Conservation (phyloP, 257 asterid genomes). For the Plantago major region DNA sequence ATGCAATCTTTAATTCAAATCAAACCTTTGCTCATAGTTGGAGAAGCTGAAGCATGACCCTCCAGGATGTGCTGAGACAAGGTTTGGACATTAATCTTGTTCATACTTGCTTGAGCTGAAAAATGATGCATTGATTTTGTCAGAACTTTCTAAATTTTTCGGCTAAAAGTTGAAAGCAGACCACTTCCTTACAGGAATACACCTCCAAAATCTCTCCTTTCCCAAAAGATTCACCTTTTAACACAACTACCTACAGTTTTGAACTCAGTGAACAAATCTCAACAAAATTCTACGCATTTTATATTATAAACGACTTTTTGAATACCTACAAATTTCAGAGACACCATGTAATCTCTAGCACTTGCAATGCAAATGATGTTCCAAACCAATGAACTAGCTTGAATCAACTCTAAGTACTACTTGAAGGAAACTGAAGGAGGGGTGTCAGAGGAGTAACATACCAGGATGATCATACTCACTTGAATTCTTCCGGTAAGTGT, state of each 20-base stretch:
- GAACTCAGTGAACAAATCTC: no score
- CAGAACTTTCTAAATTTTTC: not conserved
- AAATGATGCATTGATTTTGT: conserved; percentile 6
- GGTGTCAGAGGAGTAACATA: conserved; percentile 23
- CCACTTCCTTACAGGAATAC: no score
- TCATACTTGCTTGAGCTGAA: conserved; percentile 61
- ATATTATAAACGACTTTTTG: no score
- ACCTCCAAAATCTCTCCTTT: not conserved
- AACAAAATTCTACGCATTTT: no score
- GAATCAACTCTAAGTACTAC: not conserved
- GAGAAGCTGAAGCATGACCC: conserved; percentile 57
- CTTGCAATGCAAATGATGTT: no score
- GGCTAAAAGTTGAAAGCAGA: not conserved
- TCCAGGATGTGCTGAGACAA: conserved; percentile 62
- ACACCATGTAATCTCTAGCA: no score
- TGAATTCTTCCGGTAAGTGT: conserved; percentile 27
- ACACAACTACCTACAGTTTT: no score
- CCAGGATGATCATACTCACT: conserved; percentile 46
- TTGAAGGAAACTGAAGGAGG: not conserved
- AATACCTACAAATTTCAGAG: no score
- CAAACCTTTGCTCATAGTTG: conserved; percentile 61
- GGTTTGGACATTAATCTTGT: conserved; percentile 43
- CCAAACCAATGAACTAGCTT: no score
- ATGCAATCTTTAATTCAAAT: conserved; percentile 3
- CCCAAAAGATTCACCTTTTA: not conserved